Conservation (phyloP, 192 early-diverging fungal species). For the Entophlyctis luteolus region DNA sequence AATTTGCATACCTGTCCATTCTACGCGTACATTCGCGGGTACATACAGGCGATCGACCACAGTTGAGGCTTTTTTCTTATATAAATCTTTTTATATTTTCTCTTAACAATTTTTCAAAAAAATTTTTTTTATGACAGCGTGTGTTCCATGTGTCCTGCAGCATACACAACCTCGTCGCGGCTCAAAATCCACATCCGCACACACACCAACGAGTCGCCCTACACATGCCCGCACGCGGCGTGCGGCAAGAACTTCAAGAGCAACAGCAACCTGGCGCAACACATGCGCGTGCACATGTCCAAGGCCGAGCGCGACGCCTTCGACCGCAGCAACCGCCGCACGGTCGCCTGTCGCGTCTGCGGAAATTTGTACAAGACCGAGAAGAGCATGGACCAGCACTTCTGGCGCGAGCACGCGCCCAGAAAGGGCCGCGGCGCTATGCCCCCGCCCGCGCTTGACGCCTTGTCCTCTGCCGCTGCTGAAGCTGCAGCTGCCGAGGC, state of each 20-base stretch:
- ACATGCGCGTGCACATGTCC: conserved; percentile 28
- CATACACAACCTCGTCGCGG: conserved; percentile 9
- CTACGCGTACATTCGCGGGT: conserved; percentile 63
- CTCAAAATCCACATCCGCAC: conserved; percentile 37
- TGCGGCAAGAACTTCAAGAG: conserved; percentile 29
- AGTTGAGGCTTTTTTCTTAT: background rate
- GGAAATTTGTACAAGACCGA: conserved; percentile 22
- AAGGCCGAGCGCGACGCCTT: conserved; percentile 26
- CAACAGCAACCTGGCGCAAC: conserved; percentile 25
- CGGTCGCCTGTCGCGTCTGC: conserved; percentile 13
- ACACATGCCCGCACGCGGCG: conserved; percentile 14
- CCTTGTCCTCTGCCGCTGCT: too few species aligned
- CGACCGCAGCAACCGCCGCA: background rate
- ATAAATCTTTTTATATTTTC: background rate
- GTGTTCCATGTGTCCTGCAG: background rate
- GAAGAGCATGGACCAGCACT: conserved; percentile 22
- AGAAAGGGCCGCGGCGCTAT: too few species aligned
- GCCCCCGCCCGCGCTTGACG: too few species aligned
- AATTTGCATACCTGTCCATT: conserved; percentile 32
- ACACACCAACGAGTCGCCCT: conserved; percentile 23
- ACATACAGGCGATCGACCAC: conserved; percentile 51
- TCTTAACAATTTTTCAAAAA: background rate
- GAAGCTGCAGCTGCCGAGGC: too few species aligned
- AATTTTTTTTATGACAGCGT: too few species aligned
- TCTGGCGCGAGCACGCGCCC: conserved; percentile 20